Percentiles rank a stretch among this genome's conserved stretches.
These are phyloP conservation scores for Chytriomyces hyalinus DNA, from an alignment of 192 early-diverging fungal species.

Conservation along the genomic window DNA sequence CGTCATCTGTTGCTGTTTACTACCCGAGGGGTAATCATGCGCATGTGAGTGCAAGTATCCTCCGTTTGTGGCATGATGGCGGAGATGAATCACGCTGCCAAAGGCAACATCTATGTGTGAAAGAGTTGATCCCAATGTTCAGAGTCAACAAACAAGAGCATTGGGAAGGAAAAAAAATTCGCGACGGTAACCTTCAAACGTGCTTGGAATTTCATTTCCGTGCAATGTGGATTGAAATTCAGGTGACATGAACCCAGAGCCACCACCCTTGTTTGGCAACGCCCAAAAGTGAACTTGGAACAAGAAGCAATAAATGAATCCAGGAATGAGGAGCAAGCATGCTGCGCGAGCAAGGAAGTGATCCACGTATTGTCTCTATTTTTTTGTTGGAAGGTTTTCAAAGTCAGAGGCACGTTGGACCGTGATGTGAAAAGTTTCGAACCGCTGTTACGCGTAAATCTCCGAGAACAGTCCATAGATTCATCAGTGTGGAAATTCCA, in stretches of 20 bases:
- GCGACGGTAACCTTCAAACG: slow-evolving; percentile 26
- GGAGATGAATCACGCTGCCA: slow-evolving; percentile 65
- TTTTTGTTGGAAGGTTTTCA: too few relatives aligned
- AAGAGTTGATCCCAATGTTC: background rate
- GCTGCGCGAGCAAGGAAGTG: slow-evolving; percentile 57
- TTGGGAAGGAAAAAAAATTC: background rate
- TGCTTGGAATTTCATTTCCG: slow-evolving; percentile 46
- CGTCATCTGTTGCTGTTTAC: slow-evolving; percentile 74
- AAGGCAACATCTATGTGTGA: slow-evolving; percentile 61
- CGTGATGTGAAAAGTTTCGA: background rate
- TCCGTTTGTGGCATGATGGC: slow-evolving; percentile 73
- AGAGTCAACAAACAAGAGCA: background rate
- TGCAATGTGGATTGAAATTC: slow-evolving; percentile 60
- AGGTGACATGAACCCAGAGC: slow-evolving; percentile 57
- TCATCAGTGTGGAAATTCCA: slow-evolving; percentile 51
- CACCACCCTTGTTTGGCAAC: slow-evolving; percentile 46
- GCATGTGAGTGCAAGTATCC: slow-evolving; percentile 80
- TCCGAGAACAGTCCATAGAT: slow-evolving; percentile 57
- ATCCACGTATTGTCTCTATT: slow-evolving; percentile 34
- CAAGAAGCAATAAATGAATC: slow-evolving; percentile 51
- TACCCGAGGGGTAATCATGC: slow-evolving; percentile 71
- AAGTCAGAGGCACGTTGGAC: background rate
- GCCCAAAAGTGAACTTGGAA: slow-evolving; percentile 58
- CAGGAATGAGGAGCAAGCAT: slow-evolving; percentile 56
- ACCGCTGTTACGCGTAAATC: slow-evolving; percentile 38